Percentiles rank a stretch among this genome's conserved stretches.
phyloP scores from a whole-genome alignment of 2,329 filamentous ascomycete genomes.

The Xylariomycetidae sp. region DNA sequence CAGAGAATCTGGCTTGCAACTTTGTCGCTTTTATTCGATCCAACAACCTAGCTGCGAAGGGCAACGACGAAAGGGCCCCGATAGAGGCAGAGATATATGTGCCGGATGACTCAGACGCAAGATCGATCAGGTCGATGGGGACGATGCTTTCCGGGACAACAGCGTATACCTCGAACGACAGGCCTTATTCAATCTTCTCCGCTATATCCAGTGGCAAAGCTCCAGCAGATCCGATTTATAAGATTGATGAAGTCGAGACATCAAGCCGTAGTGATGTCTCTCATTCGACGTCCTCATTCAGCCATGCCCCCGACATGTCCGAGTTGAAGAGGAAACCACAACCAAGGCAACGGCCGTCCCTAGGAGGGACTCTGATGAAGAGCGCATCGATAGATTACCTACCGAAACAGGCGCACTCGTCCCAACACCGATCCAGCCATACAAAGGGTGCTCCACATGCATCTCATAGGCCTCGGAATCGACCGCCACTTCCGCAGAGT shows the following conservation, averaged over 20 bases:
- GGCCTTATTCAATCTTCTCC: constrained; percentile 14
- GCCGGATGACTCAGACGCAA: neutral
- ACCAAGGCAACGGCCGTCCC: too few relatives aligned
- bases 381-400: too few relatives aligned
- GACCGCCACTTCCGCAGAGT: constrained; percentile 41
- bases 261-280: too few relatives aligned
- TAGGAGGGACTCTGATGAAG: too few relatives aligned
- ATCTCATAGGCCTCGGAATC: constrained; percentile 31
- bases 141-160: constrained; percentile 26
- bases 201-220: constrained; percentile 12
- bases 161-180: constrained; percentile 15
- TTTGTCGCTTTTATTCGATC: constrained; percentile 57
- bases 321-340: too few relatives aligned
- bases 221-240: constrained; percentile 14
- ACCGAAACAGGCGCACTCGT: too few relatives aligned
- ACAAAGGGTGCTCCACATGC: too few relatives aligned
- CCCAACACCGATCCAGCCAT: too few relatives aligned
- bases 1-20: constrained; percentile 51
- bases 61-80: constrained; percentile 10
- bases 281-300: too few relatives aligned
- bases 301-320: too few relatives aligned
- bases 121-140: too few relatives aligned
- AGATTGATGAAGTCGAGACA: too few relatives aligned
- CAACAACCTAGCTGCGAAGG: constrained; percentile 44
- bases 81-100: constrained; percentile 12